phyloP scores from a whole-genome alignment of 1,139 yeast genomes.

The Diutina rugosa region DNA sequence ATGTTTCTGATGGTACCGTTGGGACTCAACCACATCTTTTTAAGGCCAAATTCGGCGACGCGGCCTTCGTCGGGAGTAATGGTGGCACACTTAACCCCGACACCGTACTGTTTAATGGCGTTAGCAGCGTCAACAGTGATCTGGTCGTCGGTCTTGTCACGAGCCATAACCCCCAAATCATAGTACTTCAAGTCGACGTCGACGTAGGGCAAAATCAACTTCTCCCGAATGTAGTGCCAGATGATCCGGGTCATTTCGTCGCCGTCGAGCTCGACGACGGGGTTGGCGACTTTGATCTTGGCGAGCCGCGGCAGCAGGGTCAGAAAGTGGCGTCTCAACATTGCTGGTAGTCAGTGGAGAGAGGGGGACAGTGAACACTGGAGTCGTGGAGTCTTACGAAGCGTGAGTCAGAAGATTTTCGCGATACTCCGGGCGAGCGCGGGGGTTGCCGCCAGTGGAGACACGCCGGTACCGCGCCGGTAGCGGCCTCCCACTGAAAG shows the following conservation, averaged over 20 bases:
- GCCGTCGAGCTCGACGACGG: conserved; percentile 75
- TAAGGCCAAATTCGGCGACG: conserved; percentile 60
- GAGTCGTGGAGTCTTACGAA: too few relatives aligned
- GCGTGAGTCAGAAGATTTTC: background rate
- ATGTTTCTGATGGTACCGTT: conserved; percentile 78
- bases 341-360: background rate
- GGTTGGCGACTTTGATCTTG: conserved; percentile 56
- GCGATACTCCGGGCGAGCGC: background rate
- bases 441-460: background rate
- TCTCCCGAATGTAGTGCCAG: conserved; percentile 64
- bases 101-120: conserved; percentile 65
- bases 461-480: background rate
- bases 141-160: conserved; percentile 63
- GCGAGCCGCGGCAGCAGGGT: background rate
- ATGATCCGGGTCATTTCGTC: conserved; percentile 82
- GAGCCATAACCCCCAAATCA: conserved; percentile 57
- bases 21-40: conserved; percentile 80
- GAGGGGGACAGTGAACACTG: too few relatives aligned
- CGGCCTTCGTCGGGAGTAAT: conserved; percentile 79
- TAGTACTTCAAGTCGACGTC: conserved; percentile 66
- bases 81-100: conserved; percentile 78
- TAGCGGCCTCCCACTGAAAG: background rate
- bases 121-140: conserved; percentile 67
- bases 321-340: background rate
- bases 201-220: conserved; percentile 56